Evolutionary conservation across 106 monocot genomes (phyloP), one percentile per base, ranked within the genome.

Genomic region (Alisma plantagoaquatica): DNA sequence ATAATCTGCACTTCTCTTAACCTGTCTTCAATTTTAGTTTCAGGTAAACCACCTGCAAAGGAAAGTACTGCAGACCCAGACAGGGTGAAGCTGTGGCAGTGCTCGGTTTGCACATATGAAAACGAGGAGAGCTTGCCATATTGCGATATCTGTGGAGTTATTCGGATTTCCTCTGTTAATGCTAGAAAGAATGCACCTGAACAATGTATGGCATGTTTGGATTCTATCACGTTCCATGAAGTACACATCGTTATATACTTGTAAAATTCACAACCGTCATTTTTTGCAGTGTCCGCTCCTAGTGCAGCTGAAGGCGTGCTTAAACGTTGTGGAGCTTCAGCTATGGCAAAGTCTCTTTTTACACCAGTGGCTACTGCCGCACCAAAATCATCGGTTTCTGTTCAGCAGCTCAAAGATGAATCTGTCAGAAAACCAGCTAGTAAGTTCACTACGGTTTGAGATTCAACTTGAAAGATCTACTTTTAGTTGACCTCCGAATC

Each of bases 91-190:
- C 1, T 74, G 44, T 98, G 96, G 96, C 45, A 29, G 18, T 98
- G 96, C 61, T 68, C 67, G 14, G 78, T 98, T 58, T 98, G 96
- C 51, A 82, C 78, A n/a, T 73, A 56, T 44, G 70, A 85, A 23
- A 98, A 98, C 72, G 76, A 81, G 42, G 56, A 70, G 25, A 64
- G 27, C 19, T 73, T 63, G 41, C 47, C 63, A 11, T 82, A 57
- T 41, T 98, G 96, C 78, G 87, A 89, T 22, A 74, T 82, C 25
- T 98, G 96, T 72, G 89, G 89, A 46, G 80, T 81, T 43, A 33
- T 80, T 27, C 65, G 59, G 20, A 73, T 65, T 51, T 61, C 61
- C 23, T 57, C 33, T 53, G 29, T 32, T n/a, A 68, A 33, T 3
- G 12, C 26, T n/a, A n/a, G n/a, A n/a, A n/a, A n/a, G n/a, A n/a